A percentile compares a stretch with the other conserved stretches of the same genome.
Evolutionary conservation across 2,329 filamentous ascomycete genomes (phyloP).

Genomic region (Fusarium tjaetaba): DNA sequence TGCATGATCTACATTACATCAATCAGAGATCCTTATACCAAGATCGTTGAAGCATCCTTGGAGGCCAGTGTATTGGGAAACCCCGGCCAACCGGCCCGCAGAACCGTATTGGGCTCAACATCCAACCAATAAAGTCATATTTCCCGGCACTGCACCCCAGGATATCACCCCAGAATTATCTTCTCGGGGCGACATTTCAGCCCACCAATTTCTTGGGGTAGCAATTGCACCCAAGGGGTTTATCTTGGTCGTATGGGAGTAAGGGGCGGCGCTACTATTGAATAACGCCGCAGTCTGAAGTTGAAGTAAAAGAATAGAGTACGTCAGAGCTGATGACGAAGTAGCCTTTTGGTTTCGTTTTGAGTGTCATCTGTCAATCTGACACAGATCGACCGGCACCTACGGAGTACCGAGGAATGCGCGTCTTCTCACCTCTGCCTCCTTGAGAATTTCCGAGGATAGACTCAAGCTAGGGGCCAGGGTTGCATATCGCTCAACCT

Average conservation of each 20-base stretch:
- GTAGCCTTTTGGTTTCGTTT: background rate
- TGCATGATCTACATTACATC: constrained; percentile 14
- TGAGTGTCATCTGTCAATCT: background rate
- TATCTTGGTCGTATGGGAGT: background rate
- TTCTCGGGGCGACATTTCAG: constrained; percentile 12
- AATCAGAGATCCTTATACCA: constrained; percentile 2
- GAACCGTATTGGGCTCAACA: constrained; percentile 20
- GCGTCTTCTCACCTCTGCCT: constrained; percentile 78
- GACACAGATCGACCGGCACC: background rate
- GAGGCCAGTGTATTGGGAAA: constrained; percentile 10
- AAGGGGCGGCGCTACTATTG: background rate
- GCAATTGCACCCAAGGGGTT: background rate
- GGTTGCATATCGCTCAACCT: constrained; percentile 78
- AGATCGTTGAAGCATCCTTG: constrained; percentile 1
- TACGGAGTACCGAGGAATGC: constrained; percentile 63
- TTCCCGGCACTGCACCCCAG: constrained; percentile 19
- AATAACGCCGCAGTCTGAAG: background rate
- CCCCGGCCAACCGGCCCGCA: constrained; percentile 34
- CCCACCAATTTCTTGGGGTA: constrained; percentile 2
- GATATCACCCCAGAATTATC: constrained; percentile 19
- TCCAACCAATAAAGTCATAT: constrained; percentile 29
- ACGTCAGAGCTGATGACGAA: background rate
- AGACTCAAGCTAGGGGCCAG: constrained; percentile 80
- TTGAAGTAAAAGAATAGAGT: background rate
- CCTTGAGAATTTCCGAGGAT: constrained; percentile 82